A percentile compares a stretch with the other conserved stretches of the same genome.
Evolutionary conservation across 169 alveolate genomes (phyloP).

Genomic region (Eimeria necatrix): DNA sequence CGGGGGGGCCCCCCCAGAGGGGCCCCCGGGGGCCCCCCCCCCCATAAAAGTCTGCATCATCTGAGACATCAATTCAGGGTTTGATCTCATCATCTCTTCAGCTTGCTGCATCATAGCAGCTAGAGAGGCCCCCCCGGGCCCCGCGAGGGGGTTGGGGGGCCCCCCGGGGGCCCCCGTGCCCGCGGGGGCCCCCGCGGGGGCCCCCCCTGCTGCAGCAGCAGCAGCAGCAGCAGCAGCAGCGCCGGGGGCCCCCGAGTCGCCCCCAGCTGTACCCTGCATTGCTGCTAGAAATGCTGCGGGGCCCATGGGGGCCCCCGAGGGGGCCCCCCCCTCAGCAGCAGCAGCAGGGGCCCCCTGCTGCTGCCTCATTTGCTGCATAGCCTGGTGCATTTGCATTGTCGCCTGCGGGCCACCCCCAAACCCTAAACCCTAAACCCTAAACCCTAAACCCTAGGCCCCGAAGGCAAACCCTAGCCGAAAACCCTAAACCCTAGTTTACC

Average conservation of each 20-base stretch:
- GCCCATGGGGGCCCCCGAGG: neutral
- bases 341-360: conserved; percentile 11
- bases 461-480: neutral
- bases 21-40: conserved; percentile 65
- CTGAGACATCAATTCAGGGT: conserved; percentile 66
- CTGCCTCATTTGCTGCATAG: conserved; percentile 71
- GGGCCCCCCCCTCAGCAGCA: conserved; percentile 21
- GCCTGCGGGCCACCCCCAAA: conserved; percentile 28
- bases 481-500: conserved; percentile 29
- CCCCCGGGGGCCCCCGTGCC: neutral
- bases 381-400: conserved; percentile 75
- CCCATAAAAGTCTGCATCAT: conserved; percentile 40
- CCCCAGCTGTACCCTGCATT: neutral
- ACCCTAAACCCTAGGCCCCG: neutral
- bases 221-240: conserved; percentile 15
- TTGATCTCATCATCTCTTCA: conserved; percentile 34
- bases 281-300: neutral
- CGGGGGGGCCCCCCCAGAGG: conserved; percentile 18
- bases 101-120: conserved; percentile 73
- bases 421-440: neutral
- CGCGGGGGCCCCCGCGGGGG: neutral
- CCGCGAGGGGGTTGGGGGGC: neutral
- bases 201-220: neutral
- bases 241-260: conserved; percentile 26
- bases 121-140: neutral